Evolutionary conservation across 176 grass and related monocot species (phyloP), one percentile per base, ranked within the genome.

Genomic region (Cenchrus purpureus): DNA sequence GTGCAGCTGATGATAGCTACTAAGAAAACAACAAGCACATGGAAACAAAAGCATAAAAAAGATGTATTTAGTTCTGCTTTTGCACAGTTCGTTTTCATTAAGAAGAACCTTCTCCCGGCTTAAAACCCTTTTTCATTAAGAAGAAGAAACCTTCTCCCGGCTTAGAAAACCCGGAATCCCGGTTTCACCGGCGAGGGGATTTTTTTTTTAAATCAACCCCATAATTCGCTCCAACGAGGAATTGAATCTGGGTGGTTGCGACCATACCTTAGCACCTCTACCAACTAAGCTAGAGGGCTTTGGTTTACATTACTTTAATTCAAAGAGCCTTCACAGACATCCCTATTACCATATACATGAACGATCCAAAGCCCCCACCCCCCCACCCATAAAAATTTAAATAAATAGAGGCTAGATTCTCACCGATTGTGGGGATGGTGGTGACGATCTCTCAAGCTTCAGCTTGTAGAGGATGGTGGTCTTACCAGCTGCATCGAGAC

Each of bases 391-490:
- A 73, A 13, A 12, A 17, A 68, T 3, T 40, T 40, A 28, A 72
- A 37, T 3, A 8, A 17, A 28, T 7, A 85, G 9, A 77, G 10
- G 76, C 65, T 40, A 76, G 34, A 1, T 19, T 48, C 84, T 90
- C 79, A 94, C 92, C 92, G 16, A 94, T 94, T 44, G 92, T 94
- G 2, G 92, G 92, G 20, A 94, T 94, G 70, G 92, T 94, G 44
- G 92, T 94, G 77, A 94, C 92, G 45, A 94, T 94, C 76, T 94
- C 92, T 71, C 92, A 8, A 94, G 92, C 77, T 94, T 94, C 84
- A 94, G 89, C 92, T 94, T 94, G 84, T 94, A 94, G 74, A 94
- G 81, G 25, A 94, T 94, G 22, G 92, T 94, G 29, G 92, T 94
- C 81, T 94, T 94, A 92, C 92, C 92, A 84, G 89, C 89, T 19